A percentile compares a stretch with the other conserved stretches of the same genome.
These are phyloP conservation scores for Colletotrichum sojae DNA, from an alignment of 2,329 filamentous ascomycete genomes.

Conservation along the genomic window DNA sequence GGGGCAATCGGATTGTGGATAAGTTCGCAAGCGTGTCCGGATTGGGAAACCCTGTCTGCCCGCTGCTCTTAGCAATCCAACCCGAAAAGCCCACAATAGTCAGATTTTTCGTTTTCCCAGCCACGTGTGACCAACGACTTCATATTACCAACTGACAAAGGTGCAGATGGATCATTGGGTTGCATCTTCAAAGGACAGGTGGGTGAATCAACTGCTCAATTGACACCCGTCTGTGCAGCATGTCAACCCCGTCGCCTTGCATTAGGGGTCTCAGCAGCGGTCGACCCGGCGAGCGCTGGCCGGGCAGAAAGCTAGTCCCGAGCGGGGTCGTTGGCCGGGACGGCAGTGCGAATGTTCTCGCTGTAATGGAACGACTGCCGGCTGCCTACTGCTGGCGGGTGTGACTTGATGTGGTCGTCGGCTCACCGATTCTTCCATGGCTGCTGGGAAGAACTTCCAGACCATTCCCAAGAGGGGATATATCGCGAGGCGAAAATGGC, in stretches of 20 bases:
- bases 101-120: conserved; percentile 5
- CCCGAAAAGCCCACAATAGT: conserved; percentile 7
- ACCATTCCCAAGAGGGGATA: conserved; percentile 17
- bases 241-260: conserved; percentile 18
- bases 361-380: not conserved
- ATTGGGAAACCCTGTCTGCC: conserved; percentile 24
- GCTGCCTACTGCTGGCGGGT: conserved; percentile 6
- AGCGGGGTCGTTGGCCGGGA: conserved; percentile 21
- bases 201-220: conserved; percentile 12
- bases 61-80: conserved; percentile 24
- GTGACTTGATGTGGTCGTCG: not conserved
- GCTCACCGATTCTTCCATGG: conserved; percentile 3
- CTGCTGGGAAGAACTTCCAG: not conserved
- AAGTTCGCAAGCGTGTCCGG: conserved; percentile 36
- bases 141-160: conserved; percentile 17
- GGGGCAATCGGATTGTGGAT: conserved; percentile 23
- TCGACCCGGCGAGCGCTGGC: conserved; percentile 14
- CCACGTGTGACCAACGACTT: conserved; percentile 18
- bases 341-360: conserved; percentile 1
- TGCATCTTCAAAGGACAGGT: conserved; percentile 5
- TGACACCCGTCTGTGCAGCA: conserved; percentile 10
- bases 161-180: not conserved
- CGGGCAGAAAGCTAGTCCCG: conserved; percentile 12
- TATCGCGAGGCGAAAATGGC: conserved; percentile 12
- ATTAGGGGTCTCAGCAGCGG: conserved; percentile 23